Base-by-base conservation (phyloP, 495 filamentous ascomycete genomes). In the Penicillium coprophilum region DNA sequence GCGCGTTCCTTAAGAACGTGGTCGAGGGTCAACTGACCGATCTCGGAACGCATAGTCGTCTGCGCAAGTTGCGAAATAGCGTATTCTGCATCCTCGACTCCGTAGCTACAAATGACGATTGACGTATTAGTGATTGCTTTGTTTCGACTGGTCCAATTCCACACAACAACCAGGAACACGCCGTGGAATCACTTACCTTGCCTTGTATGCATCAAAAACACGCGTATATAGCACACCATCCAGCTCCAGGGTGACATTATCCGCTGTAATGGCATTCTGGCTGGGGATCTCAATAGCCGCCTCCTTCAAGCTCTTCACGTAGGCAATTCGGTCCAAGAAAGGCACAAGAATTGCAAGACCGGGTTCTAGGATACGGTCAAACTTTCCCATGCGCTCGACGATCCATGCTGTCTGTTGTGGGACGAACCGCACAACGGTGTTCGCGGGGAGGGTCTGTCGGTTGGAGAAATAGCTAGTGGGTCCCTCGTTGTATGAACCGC, bases 361-460 rank as follows among this genome's bases (percentile, higher is more conserved):
- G 0, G 94, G 94, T 58, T 96, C 82, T 47, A 98, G 74, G 60
- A 97, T 97, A 23, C 91, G 82, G 74, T 90, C 84, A 78, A 94
- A 98, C 69, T 92, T 93, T 46, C 94, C 94, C 94, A 98, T 98
- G 58, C 94, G 90, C 77, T 98, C 95, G 38, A 98, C 94, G 56
- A 98, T 91, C 95, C 95, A 98, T 77, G 94, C 95, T 53, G 93
- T 96, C 77, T 97, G 94, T 73, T 98, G 95, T 10, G 95, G 94
- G 27, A 98, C 95, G 77, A 98, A 98, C 53, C 92, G 91, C 59
- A 98, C 81, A 61, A 98, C 80, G 23, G 95, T 97, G 76, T 97
- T 98, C 53, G 92, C 87, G 21, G 94, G 94, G 24, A 96, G 78
- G 15, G 80, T 71, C 46, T 79, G 71, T 34, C 82, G 81, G 63